Evolutionary conservation across 2,329 filamentous ascomycete genomes (phyloP), one percentile per base, ranked within the genome.

Genomic region (Aspergillus sp.): DNA sequence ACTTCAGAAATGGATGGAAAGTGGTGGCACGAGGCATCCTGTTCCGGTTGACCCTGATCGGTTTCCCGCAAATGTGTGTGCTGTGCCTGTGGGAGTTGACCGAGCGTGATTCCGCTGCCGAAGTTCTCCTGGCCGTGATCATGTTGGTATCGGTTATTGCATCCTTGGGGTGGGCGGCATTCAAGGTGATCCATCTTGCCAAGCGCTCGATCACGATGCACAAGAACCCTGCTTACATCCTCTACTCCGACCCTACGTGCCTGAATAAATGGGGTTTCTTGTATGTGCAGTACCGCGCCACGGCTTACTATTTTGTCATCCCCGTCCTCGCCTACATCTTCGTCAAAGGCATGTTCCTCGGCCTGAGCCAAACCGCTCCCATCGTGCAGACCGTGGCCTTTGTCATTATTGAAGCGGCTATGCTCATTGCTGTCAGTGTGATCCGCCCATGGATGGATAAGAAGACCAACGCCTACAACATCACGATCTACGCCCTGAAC

Each of bases 221-320:
- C 76, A 90, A 91, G 72, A 96, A 95, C 72, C 89, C 91, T 28
- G 91, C 90, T 29, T 96, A 96, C 69, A 95, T 96, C 57, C 82
- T 97, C 52, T 97, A 94, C 73, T 95, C 91, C 2, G 90, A 97
- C 60, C 89, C 90, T n/a, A 80, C 88, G 52, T 84, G 86, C 45
- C 79, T 97, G 53, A 95, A 96, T 79, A 94, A 95, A 72, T 96
- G 90, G 91, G 91, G 91, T 26, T 96, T 96, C 75, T 80, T 97
- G 54, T 97, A 97, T 64, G 88, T 97, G 36, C 90, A 95, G 67
- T 96, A 94, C 77, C 86, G 91, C 60, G 91, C 91, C 35, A 91
- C 89, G 2, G 88, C 89, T 35, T 96, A 95, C 77, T 96, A 94
- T 74, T 96, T 91, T 68, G 88, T 96, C 58, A 79, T 94, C 33